Base-by-base conservation (phyloP, 1,284 basidiomycete species). In the Inonotus hispidus region DNA sequence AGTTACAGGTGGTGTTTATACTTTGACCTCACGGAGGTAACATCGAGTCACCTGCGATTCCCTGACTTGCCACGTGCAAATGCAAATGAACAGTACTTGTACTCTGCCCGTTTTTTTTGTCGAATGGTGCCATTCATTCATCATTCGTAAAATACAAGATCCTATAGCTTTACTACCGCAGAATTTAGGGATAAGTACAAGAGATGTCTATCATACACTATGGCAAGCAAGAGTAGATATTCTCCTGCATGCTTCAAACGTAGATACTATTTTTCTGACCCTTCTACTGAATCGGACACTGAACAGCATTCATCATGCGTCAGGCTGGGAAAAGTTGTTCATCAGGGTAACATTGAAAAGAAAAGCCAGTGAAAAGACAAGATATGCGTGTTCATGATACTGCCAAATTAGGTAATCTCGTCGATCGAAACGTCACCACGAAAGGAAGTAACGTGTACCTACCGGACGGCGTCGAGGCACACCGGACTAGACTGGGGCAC, bases 231-330 rank as follows among this genome's bases (percentile, higher is more conserved):
- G 76, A 80, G 81, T 83, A 59, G 62, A 59, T 67, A 61, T 64
- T 43, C 76, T 80, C 77, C 79, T 73, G 76, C 76, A 75, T 73
- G 74, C 87, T 85, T 90, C 87, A 90, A 89, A 90, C 87, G 74
- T 82, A 80, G 84, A 85, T 60, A 23, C 47, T 71, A 64, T 49
- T 59, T 1, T 16, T 80, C 69, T 80, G 41, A 64, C 62, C 62
- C 61, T 72, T 73, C 72, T 68, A 59, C 63, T 21, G 25, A 27
- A 25, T 46, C 29, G 16, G 32, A 23, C 13, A 27, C 25, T 49
- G 32, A 27, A 46, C 59, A 41, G 14, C 37, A n/a, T 16, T 39
- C 58, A 55, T 60, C 19, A 21, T 16, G 53, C 57, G 43, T 58
- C 55, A 60, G 50, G 49, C 43, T 64, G 54, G 53, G 57, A 53